Percentiles rank a stretch among this genome's conserved stretches.
Evolutionary conservation across 1,139 yeast genomes (phyloP).

Genomic region (Blastobotrys capitulatus): DNA sequence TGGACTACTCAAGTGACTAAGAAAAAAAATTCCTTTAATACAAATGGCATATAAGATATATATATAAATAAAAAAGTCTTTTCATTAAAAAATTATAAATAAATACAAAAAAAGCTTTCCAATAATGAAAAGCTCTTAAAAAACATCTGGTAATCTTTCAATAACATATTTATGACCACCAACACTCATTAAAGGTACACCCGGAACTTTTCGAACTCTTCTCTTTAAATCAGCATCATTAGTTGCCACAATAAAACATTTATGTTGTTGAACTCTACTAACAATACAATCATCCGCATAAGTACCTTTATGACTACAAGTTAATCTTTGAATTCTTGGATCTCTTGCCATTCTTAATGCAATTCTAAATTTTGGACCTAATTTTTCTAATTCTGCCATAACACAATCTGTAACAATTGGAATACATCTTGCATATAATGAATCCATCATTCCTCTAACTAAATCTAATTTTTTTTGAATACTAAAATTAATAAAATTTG

Average conservation of each 20-base stretch:
- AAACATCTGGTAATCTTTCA: slow-evolving; percentile 92
- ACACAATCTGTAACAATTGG: slow-evolving; percentile 97
- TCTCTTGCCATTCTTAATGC: slow-evolving; percentile 91
- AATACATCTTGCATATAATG: slow-evolving; percentile 88
- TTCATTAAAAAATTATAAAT: too few species aligned
- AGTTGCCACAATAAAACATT: slow-evolving; percentile 94
- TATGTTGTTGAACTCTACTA: slow-evolving; percentile 88
- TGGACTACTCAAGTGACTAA: too few species aligned
- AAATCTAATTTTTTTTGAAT: slow-evolving; percentile 92
- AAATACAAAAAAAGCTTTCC: too few species aligned
- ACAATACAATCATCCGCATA: slow-evolving; percentile 98
- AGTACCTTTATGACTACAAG: slow-evolving; percentile 90
- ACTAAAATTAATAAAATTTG: slow-evolving; percentile 92
- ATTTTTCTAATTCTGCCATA: slow-evolving; percentile 92
- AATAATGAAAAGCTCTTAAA: slow-evolving; percentile 40
- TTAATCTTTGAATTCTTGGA: slow-evolving; percentile 80
- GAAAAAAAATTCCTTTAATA: too few species aligned
- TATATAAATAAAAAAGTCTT: too few species aligned
- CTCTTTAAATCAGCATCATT: slow-evolving; percentile 98
- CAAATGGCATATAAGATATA: too few species aligned
- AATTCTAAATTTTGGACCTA: slow-evolving; percentile 90
- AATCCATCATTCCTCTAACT: slow-evolving; percentile 94
- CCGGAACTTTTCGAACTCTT: slow-evolving; percentile 91
- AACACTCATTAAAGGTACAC: slow-evolving; percentile 94
- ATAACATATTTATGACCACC: slow-evolving; percentile 90